Base-by-base conservation (phyloP, 164 flowering plant genomes). In the Tetrastigma voinierianum region DNA sequence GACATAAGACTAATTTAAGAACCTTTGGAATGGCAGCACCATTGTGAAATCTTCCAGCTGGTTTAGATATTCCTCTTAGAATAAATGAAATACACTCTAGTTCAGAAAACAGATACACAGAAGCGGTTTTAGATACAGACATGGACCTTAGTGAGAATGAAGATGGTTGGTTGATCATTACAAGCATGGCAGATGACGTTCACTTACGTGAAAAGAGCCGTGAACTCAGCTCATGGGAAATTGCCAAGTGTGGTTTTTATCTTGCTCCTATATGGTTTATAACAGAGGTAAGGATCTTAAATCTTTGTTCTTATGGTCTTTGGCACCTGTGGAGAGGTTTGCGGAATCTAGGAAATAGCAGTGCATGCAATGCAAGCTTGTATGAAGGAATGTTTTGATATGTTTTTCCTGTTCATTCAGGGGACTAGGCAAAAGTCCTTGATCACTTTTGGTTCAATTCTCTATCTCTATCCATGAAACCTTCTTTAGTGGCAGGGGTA, bases 221-320 rank as follows among this genome's bases (percentile, higher is more conserved):
- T 18, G 66, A 78, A 19, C 73, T 76, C 51, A 61, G 66, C 67
- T 64, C 87, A 2, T 80, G 87, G 87, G 80, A 77, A 59, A 72
- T 82, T 65, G 77, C 75, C 21, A 85, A 80, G 60, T 74, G 78
- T 51, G 72, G 87, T 65, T 70, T 87, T 15, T 74, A 61, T 68
- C 83, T 85, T 55, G 65, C 92, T 69, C 90, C 90, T 2, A 18
- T 84, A 51, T 87, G 90, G 90, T 85, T 85, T 67, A 46, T 65
- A 3, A 81, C 88, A 4, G 90, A 86, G 88, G 88, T 86, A 76
- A 72, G 14, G 9, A 44, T 16, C 64, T 45, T 18, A 10, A 9
- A 21, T 56, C 15, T 16, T 46, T 20, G 23, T 32, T 17, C 44
- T 45, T 21, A 15, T 51, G 25, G 46, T 47, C 8, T 18, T 12